Percentiles rank a stretch among this genome's conserved stretches.
Conservation (phyloP, 306 rosid genomes). For the Quercus variabilis region DNA sequence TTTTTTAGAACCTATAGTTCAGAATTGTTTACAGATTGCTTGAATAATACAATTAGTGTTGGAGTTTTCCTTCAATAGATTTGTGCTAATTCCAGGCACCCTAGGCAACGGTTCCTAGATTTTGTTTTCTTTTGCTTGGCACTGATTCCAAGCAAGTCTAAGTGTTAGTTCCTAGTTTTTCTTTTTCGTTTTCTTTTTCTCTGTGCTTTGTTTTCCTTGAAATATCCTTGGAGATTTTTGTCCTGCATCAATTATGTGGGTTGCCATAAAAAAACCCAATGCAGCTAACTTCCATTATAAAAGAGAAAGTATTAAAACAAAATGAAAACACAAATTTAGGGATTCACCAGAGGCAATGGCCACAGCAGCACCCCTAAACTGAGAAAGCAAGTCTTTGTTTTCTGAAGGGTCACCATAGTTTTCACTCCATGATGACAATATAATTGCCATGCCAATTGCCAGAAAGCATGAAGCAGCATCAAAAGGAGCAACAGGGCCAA, state of each 20-base stretch:
- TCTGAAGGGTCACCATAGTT: constrained; percentile 84
- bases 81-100: too few relatives aligned
- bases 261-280: neutral
- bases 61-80: too few relatives aligned
- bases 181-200: too few relatives aligned
- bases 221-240: too few relatives aligned
- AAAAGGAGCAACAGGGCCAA: constrained; percentile 97
- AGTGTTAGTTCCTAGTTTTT: too few relatives aligned
- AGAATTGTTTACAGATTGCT: too few relatives aligned
- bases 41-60: too few relatives aligned
- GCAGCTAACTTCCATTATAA: neutral
- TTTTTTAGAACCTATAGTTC: too few relatives aligned
- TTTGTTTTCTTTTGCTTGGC: too few relatives aligned
- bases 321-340: neutral
- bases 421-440: constrained; percentile 81
- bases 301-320: constrained; percentile 8
- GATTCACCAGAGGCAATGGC: constrained; percentile 90
- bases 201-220: too few relatives aligned
- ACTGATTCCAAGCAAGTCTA: too few relatives aligned
- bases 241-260: neutral
- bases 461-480: constrained; percentile 97
- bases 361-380: constrained; percentile 86
- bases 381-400: constrained; percentile 73
- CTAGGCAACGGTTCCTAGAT: too few relatives aligned
- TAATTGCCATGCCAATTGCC: constrained; percentile 85